Conservation (phyloP, 1,284 basidiomycete genomes). For the Fomitopsis betulina region DNA sequence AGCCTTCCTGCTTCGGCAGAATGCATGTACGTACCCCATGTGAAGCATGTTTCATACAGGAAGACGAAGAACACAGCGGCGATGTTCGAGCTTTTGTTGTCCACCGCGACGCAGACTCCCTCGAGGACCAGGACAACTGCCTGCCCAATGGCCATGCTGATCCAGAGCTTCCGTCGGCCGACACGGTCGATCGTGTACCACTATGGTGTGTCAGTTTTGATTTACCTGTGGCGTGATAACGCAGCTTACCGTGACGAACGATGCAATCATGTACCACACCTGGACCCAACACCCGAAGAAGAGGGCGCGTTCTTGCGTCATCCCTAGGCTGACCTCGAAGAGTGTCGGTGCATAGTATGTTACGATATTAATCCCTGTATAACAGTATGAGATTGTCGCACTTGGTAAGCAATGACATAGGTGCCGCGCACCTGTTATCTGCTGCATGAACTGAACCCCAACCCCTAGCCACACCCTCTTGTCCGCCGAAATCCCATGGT, state of each 20-base stretch:
- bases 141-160: constrained; percentile 8
- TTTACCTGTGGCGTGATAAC: too few relatives aligned
- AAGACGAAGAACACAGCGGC: constrained; percentile 11
- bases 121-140: constrained; percentile 7
- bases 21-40: constrained; percentile 6
- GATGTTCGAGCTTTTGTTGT: constrained; percentile 3
- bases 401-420: too few relatives aligned
- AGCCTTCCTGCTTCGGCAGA: background rate
- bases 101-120: constrained; percentile 6
- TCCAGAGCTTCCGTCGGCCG: constrained; percentile 9
- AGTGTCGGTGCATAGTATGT: constrained; percentile 12
- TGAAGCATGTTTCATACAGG: constrained; percentile 10
- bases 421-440: constrained; percentile 7
- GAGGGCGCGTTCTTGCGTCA: constrained; percentile 8
- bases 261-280: constrained; percentile 20
- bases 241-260: constrained; percentile 13
- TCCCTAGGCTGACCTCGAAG: constrained; percentile 8
- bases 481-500: constrained; percentile 7
- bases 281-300: constrained; percentile 12
- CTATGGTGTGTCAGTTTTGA: background rate
- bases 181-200: constrained; percentile 12
- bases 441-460: constrained; percentile 12
- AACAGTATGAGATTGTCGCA: too few relatives aligned
- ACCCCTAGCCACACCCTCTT: constrained; percentile 9
- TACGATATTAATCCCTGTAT: constrained; percentile 9